Conservation (phyloP, 2,329 filamentous ascomycete species). For the Spiromastix sp. region DNA sequence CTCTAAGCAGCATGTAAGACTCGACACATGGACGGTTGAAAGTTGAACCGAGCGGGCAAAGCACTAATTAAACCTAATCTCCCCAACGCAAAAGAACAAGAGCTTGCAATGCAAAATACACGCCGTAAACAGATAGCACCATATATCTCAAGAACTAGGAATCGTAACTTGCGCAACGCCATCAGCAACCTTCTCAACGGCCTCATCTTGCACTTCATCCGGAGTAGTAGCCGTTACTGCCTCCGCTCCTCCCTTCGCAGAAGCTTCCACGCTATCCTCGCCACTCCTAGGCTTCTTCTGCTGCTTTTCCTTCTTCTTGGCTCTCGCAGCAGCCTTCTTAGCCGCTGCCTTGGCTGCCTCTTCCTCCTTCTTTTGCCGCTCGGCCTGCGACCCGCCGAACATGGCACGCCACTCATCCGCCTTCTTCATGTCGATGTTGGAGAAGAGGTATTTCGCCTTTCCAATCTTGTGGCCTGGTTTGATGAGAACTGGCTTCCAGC, state of each 20-base stretch:
- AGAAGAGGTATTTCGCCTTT: slow-evolving; percentile 69
- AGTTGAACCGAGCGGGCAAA: no score
- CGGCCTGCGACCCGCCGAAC: slow-evolving; percentile 57
- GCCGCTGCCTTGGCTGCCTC: slow-evolving; percentile 43
- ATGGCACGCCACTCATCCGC: slow-evolving; percentile 71
- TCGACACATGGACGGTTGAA: no score
- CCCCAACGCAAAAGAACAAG: neutral
- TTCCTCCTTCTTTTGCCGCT: slow-evolving; percentile 62
- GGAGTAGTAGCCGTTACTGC: slow-evolving; percentile 16
- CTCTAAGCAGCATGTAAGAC: no score
- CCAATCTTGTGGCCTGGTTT: slow-evolving; percentile 71
- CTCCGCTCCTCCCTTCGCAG: slow-evolving; percentile 25
- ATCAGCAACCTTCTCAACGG: slow-evolving; percentile 30
- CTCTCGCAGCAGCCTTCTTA: slow-evolving; percentile 29
- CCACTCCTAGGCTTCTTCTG: slow-evolving; percentile 9
- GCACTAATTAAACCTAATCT: neutral
- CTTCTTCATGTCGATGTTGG: slow-evolving; percentile 71
- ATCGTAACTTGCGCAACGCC: slow-evolving; percentile 33
- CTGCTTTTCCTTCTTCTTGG: slow-evolving; percentile 22
- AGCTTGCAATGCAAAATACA: neutral
- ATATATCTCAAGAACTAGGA: slow-evolving; percentile 24
- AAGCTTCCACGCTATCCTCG: slow-evolving; percentile 22
- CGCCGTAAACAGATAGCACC: neutral
- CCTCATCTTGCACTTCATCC: slow-evolving; percentile 21
- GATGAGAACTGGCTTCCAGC: slow-evolving; percentile 51